Base-by-base conservation (phyloP, 306 rosid species). In the Arachis stenosperma region DNA sequence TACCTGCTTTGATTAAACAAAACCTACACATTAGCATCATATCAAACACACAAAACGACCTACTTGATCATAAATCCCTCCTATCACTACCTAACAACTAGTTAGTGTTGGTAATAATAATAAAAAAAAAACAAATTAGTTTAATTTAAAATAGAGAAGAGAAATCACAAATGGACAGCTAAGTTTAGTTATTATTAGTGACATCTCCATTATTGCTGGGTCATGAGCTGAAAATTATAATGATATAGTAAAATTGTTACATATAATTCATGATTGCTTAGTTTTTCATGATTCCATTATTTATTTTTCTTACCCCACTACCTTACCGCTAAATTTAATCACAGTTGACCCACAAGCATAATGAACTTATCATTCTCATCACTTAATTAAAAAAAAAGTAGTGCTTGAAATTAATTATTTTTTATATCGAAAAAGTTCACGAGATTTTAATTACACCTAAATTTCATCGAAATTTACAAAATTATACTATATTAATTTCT, bases 131-230 rank as follows among this genome's bases (percentile, higher is more conserved):
- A 2, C 27, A 22, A 22, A 22, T 22, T 27, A 47, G 7, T 29
- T 46, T 1, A 29, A 46, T 11, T 46, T 42, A 42, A 8, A 33
- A 33, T 33, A 33, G 37, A 33, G 37, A 33, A 11, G 30, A 30
- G 12, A 12, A 66, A 46, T 65, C 70, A 22, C 22, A 46, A 46
- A 22, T 10, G n/a, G 42, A 46, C 70, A 66, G 13, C 44, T 60
- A 65, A 58, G 54, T 42, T 8, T 22, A 11, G 52, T 48, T 40
- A 42, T 42, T 44, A 41, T 8, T 6, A 64, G 11, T 67, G 7
- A 67, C 47, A 33, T 44, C 40, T 64, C 40, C 73, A 73, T 80
- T 55, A 74, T 73, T 73, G 75, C 39, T 48, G 70, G 69, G 63
- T 72, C 51, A 58, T 47, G 46, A 57, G 41, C 64, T 15, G 8